phyloP scores from a whole-genome alignment of 768 basidiomycete genomes.

The Cystobasidium ongulense region DNA sequence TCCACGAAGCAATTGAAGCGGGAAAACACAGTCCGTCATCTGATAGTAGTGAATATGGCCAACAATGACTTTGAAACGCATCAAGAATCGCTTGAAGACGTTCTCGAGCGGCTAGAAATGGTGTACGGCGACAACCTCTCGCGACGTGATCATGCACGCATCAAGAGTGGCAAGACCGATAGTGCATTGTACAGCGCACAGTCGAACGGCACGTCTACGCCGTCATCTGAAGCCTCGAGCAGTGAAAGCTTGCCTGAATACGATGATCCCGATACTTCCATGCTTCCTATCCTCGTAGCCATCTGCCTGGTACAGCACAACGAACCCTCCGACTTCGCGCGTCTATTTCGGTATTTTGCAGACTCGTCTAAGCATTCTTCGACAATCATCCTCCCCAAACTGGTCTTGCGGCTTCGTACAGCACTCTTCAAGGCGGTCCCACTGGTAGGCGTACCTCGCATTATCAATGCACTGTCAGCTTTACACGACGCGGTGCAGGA shows the following conservation, averaged over 20 bases:
- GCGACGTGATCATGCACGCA: not conserved
- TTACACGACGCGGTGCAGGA: conserved; percentile 7
- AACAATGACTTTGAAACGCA: not conserved
- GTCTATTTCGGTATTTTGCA: conserved; percentile 22
- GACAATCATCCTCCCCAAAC: not conserved
- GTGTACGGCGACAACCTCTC: not conserved
- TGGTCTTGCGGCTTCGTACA: conserved; percentile 23
- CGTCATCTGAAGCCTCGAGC: not conserved
- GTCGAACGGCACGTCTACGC: not conserved
- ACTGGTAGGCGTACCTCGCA: conserved; percentile 18
- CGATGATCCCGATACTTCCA: conserved; percentile 16
- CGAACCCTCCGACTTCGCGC: conserved; percentile 17
- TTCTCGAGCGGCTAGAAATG: conserved; percentile 8
- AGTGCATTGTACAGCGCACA: not conserved
- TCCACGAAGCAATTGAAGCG: too few relatives aligned
- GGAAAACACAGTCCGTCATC: too few relatives aligned
- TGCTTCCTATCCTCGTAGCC: conserved; percentile 19
- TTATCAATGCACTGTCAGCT: conserved; percentile 10
- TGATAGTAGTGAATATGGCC: not conserved
- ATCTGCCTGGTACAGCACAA: conserved; percentile 16
- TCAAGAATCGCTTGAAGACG: conserved; percentile 21
- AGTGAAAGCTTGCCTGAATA: not conserved
- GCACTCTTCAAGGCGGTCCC: conserved; percentile 29
- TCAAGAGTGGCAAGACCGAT: not conserved
- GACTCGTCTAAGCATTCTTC: not conserved